Base-by-base conservation (phyloP, 179 eudicot species). In the Corrigiola litoralis region DNA sequence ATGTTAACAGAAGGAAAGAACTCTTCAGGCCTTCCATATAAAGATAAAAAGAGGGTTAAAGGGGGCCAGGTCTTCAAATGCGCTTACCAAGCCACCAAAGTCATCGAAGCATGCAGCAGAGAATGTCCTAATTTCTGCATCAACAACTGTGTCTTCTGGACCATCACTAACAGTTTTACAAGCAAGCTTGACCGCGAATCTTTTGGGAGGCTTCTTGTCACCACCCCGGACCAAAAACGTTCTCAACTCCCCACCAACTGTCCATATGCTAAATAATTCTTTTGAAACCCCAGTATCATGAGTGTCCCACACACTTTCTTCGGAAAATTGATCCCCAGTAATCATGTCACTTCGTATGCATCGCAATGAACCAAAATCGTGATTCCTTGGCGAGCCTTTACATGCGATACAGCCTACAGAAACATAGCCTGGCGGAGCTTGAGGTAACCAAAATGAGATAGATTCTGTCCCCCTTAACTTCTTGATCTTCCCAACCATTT, bases 361-460 rank as follows among this genome's bases (percentile, higher is more conserved):
- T 77, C 99, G 82, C 64, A 95, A 71, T 60, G 86, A 78, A 67
- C 71, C 72, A 54, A 86, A 88, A 65, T 87, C 95, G 36, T 88
- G 61, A 58, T 53, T 81, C 77, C 84, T 88, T 46, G 95, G 99
- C 42, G 86, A 75, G 31, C 92, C 89, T 74, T 88, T 91, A 63
- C 83, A 86, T 31, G 99, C 96, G 68, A 91, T 70, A 78, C 99
- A 95, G 47, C 99, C 99, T 67, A 95, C 65, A 38, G 97, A 59
- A 69, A 91, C 92, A 85, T 77, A 95, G 33, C 99, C 97, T n/a
- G 99, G 96, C 7, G 99, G 95, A 69, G 99, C 88, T 84, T 83
- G 97, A 69, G 99, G 99, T 72, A 91, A 69, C 97, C 97, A 95
- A 63, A 95, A 87, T 45, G 90, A 82, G 63, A 95, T 76, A 52